phyloP scores from a whole-genome alignment of 1,139 yeast genomes.

The Geotrichum candidum region DNA sequence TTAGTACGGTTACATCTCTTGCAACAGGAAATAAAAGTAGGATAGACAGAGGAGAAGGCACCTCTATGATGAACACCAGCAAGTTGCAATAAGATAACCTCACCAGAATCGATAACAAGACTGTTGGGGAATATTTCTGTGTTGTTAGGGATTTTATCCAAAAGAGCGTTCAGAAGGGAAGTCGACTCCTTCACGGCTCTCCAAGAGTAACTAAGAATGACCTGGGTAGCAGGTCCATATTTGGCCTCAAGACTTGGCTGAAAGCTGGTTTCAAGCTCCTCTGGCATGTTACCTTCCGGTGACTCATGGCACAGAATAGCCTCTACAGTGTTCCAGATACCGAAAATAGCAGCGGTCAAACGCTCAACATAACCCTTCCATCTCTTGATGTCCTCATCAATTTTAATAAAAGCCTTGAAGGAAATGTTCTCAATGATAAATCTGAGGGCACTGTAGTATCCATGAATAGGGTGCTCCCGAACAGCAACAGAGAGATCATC shows the following conservation, averaged over 20 bases:
- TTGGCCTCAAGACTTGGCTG: conserved; percentile 35
- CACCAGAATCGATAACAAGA: conserved; percentile 42
- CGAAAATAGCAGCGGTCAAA: conserved; percentile 30
- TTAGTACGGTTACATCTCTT: conserved; percentile 40
- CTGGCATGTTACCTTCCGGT: conserved; percentile 56
- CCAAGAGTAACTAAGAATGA: conserved; percentile 74
- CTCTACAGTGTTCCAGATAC: conserved; percentile 51
- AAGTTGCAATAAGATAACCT: conserved; percentile 57
- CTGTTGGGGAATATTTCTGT: conserved; percentile 23
- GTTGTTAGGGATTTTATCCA: conserved; percentile 31
- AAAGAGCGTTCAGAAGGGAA: conserved; percentile 43
- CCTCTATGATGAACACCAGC: conserved; percentile 80
- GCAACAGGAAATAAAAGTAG: conserved; percentile 65
- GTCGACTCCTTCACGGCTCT: conserved; percentile 78
- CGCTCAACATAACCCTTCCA: conserved; percentile 23
- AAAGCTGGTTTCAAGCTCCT: conserved; percentile 37
- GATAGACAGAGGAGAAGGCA: conserved; percentile 81
- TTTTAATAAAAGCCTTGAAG: conserved; percentile 16
- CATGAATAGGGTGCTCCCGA: conserved; percentile 52
- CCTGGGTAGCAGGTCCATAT: conserved; percentile 53
- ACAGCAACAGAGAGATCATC: conserved; percentile 42
- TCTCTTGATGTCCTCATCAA: conserved; percentile 10
- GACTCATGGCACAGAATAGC: conserved; percentile 60
- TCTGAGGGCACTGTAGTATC: conserved; percentile 53
- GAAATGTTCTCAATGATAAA: conserved; percentile 40